A percentile compares a stretch with the other conserved stretches of the same genome.
phyloP scores from a whole-genome alignment of 352 stramenopile species.

The Phytopythium montanum region DNA sequence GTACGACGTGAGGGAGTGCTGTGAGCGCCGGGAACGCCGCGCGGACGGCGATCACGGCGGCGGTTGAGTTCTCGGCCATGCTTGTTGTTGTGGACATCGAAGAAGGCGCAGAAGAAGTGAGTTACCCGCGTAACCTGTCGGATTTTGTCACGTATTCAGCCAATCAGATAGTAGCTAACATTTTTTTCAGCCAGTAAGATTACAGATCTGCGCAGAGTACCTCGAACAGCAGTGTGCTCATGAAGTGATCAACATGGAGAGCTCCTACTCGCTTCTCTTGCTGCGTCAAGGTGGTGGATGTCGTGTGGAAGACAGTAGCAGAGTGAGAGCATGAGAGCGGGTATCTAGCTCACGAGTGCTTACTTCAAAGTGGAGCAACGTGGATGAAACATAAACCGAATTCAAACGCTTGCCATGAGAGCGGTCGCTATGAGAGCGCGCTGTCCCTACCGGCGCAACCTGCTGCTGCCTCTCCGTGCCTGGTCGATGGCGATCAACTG shows the following conservation, averaged over 20 bases:
- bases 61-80: background rate
- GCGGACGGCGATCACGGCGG: conserved; percentile 10
- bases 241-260: background rate
- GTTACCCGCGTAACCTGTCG: background rate
- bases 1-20: conserved; percentile 23
- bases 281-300: too few species aligned
- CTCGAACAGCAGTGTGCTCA: background rate
- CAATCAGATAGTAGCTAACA: background rate
- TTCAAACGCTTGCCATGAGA: background rate
- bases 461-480: background rate
- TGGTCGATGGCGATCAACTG: background rate
- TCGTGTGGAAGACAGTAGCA: too few species aligned
- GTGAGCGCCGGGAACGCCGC: conserved; percentile 20
- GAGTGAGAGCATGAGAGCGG: background rate
- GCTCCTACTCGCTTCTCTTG: too few species aligned
- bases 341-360: background rate
- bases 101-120: background rate
- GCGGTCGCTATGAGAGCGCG: too few species aligned
- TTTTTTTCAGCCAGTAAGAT: background rate
- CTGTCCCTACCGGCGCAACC: background rate
- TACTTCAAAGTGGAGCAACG: background rate
- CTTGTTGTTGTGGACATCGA: background rate
- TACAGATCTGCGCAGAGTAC: background rate
- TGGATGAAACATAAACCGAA: background rate
- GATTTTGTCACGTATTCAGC: too few species aligned